A percentile compares a stretch with the other conserved stretches of the same genome.
phyloP scores from a whole-genome alignment of 1,284 basidiomycete genomes.

The Acaromyces ingoldii region DNA sequence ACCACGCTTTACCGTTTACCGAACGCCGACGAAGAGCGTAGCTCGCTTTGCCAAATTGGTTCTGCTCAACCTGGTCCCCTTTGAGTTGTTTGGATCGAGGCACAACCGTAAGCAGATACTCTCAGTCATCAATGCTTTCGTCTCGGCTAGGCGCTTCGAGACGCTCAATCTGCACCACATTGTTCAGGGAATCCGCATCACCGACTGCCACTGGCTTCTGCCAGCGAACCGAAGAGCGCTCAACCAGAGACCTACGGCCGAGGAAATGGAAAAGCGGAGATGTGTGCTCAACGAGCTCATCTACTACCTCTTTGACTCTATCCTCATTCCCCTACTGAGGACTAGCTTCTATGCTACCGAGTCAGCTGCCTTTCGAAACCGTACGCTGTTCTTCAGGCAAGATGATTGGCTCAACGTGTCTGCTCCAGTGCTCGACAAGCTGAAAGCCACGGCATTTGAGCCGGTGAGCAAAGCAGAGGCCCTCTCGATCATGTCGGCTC shows the following conservation, averaged over 20 bases:
- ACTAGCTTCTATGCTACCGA: slow-evolving; percentile 93
- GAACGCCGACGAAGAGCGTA: slow-evolving; percentile 59
- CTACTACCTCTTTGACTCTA: slow-evolving; percentile 86
- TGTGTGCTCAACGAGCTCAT: slow-evolving; percentile 77
- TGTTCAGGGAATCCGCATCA: slow-evolving; percentile 70
- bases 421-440: slow-evolving; percentile 68
- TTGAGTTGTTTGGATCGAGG: slow-evolving; percentile 70
- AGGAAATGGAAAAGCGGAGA: slow-evolving; percentile 68
- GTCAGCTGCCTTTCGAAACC: slow-evolving; percentile 78
- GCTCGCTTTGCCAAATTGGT: slow-evolving; percentile 52
- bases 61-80: slow-evolving; percentile 68
- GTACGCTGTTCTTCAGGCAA: slow-evolving; percentile 84
- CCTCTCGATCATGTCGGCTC: slow-evolving; percentile 32
- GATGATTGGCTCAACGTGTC: slow-evolving; percentile 83
- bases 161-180: slow-evolving; percentile 72
- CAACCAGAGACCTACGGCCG: slow-evolving; percentile 56
- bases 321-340: slow-evolving; percentile 75
- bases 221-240: slow-evolving; percentile 46
- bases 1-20: slow-evolving; percentile 5
- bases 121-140: slow-evolving; percentile 67
- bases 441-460: slow-evolving; percentile 57
- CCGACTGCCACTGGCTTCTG: slow-evolving; percentile 76
- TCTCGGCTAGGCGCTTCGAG: slow-evolving; percentile 73
- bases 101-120: slow-evolving; percentile 66
- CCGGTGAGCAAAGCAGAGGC: slow-evolving; percentile 41